phyloP scores from a whole-genome alignment of 1,139 yeast species.

The Protomyces inundatus region DNA sequence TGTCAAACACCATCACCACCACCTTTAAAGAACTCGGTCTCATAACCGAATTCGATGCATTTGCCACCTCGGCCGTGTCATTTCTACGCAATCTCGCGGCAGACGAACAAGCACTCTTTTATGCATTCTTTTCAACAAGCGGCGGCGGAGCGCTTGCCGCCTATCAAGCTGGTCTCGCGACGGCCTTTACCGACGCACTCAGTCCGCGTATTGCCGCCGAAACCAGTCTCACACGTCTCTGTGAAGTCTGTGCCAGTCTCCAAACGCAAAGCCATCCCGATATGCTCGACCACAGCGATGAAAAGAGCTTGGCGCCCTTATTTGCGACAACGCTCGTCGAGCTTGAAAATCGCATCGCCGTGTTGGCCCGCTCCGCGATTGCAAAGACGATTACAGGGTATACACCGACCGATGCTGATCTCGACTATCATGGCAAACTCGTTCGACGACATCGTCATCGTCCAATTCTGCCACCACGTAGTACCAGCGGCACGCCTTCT shows the following conservation, averaged over 20 bases:
- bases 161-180: conserved; percentile 62
- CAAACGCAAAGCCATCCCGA: conserved; percentile 53
- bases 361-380: conserved; percentile 66
- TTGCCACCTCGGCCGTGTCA: conserved; percentile 54
- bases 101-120: conserved; percentile 58
- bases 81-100: conserved; percentile 55
- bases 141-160: conserved; percentile 42
- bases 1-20: conserved; percentile 44
- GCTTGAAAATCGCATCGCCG: conserved; percentile 70
- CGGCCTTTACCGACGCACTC: conserved; percentile 67
- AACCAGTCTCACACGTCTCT: conserved; percentile 56
- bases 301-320: neutral
- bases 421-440: conserved; percentile 30
- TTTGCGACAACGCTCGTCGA: conserved; percentile 58
- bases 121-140: conserved; percentile 47
- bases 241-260: conserved; percentile 68
- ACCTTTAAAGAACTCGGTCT: conserved; percentile 31
- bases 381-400: conserved; percentile 22
- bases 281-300: conserved; percentile 30
- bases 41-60: conserved; percentile 35
- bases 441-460: conserved; percentile 24
- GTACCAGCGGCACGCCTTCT: conserved; percentile 1
- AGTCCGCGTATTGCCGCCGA: conserved; percentile 66
- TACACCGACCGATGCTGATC: conserved; percentile 31
- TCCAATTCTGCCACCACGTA: conserved; percentile 27